Conservation (phyloP, 306 rosid genomes). For the Amphicarpaea edgeworthii region DNA sequence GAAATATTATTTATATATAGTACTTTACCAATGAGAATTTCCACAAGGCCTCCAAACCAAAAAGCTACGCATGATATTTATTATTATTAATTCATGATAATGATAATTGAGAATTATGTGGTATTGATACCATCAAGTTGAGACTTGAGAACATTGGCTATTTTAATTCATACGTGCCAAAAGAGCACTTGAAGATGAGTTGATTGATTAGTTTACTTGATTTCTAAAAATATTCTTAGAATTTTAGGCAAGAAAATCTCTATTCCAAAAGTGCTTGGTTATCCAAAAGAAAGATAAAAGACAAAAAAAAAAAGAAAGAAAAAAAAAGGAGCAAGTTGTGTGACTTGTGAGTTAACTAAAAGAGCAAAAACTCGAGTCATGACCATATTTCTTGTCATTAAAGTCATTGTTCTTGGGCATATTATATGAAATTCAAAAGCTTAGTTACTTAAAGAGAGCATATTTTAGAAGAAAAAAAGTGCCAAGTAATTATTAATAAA, state of each 20-base stretch:
- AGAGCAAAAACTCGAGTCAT: background rate
- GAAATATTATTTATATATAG: conserved; percentile 29
- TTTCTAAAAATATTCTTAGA: conserved; percentile 36
- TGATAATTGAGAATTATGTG: conserved; percentile 11
- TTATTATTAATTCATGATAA: conserved; percentile 21
- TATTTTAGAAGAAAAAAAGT: background rate
- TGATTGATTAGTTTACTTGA: conserved; percentile 7
- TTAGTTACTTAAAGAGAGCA: background rate
- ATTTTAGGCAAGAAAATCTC: conserved; percentile 39
- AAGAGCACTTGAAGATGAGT: background rate
- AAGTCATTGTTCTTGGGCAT: conserved; percentile 13
- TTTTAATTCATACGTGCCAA: conserved; percentile 13
- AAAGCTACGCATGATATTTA: conserved; percentile 24
- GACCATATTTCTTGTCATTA: conserved; percentile 9
- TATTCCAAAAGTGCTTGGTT: conserved; percentile 15
- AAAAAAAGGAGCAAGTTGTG: background rate
- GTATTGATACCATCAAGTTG: conserved; percentile 30
- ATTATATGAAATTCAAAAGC: background rate
- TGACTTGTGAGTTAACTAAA: conserved; percentile 2
- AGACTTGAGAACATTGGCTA: conserved; percentile 6
- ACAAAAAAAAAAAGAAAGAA: background rate
- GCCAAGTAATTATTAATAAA: background rate
- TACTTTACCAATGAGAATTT: background rate
- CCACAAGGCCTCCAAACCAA: background rate
- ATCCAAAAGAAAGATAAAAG: background rate